Evolutionary conservation across 306 rosid genomes (phyloP).

Genomic region (Alnus glutinosa): DNA sequence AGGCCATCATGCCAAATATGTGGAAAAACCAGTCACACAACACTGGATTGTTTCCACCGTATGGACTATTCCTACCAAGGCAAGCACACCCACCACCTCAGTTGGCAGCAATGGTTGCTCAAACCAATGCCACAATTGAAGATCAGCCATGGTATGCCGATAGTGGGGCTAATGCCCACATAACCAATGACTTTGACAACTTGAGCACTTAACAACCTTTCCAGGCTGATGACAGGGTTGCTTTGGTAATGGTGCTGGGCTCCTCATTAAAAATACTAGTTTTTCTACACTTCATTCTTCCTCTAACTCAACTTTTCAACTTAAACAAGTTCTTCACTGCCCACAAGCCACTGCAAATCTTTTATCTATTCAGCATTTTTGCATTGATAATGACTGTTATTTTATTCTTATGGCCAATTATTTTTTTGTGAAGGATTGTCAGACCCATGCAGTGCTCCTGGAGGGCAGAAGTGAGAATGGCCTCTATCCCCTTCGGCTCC

Average conservation of each 20-base stretch:
- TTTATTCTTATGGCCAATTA: no score
- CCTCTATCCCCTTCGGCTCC: background rate
- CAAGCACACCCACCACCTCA: background rate
- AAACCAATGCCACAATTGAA: background rate
- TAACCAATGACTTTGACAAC: background rate
- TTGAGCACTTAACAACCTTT: background rate
- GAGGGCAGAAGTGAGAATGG: background rate
- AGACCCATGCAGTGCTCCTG: background rate
- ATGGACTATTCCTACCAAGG: background rate
- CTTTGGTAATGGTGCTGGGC: background rate
- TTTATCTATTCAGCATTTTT: background rate
- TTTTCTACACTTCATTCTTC: background rate
- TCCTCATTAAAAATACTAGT: background rate
- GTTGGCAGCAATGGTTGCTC: background rate
- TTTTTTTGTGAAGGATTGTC: background rate
- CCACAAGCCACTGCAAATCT: no score
- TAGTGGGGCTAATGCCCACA: background rate
- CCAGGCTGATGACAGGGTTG: background rate
- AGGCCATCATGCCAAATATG: background rate
- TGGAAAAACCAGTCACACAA: background rate
- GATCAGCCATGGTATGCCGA: background rate
- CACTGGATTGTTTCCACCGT: background rate
- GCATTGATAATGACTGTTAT: background rate
- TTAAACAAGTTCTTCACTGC: no score
- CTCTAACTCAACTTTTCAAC: background rate